Evolutionary conservation across 139 green algal species (phyloP), one percentile per base, ranked within the genome.

Genomic region (Coelastrella sp.): DNA sequence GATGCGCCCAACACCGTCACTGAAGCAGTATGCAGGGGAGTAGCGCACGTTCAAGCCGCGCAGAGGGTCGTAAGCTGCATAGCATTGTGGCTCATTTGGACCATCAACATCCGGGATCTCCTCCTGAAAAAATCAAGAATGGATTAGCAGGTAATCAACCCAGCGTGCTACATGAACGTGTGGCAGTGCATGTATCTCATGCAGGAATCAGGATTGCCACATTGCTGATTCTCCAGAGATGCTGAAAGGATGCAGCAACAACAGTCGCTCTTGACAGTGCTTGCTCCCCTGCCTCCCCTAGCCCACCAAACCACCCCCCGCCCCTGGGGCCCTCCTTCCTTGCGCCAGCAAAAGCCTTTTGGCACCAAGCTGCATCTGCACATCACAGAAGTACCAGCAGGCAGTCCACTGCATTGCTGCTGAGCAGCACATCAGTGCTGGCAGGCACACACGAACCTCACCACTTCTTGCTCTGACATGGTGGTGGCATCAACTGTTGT

Each of bases 1-100:
- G 73, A 96, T 94, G 14, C 68, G 56, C 4, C 94, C 93, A 12
- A 94, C 86, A 57, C 94, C 94, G 86, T 96, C 94, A 57, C 91
- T 92, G 86, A 95, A 95, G 78, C 78, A 90, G 85, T 93, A 91
- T 19, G 84, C 85, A 20, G 63, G 63, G 12, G 63, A 20, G 14
- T 70, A 20, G 63, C 11, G 11, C 12, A 70, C 63, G 63, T 49
- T 49, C 35, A 49, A 49, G 15, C 63, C 63, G 6, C 6, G 12
- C 12, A 22, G 12, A 17, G 63, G 12, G 15, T 70, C 63, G 9
- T 70, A 70, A 70, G 12, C 12, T 14, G 63, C 63, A 70, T 70
- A 70, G 6, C 15, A 70, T 14, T 17, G 12, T 15, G 12, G 12
- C 12, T 70, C 63, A 70, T 70, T 70, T 14, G 15, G 15, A 27